A percentile compares a stretch with the other conserved stretches of the same genome.
phyloP scores from a whole-genome alignment of 352 stramenopile genomes.

The Phytophthora megakarya region DNA sequence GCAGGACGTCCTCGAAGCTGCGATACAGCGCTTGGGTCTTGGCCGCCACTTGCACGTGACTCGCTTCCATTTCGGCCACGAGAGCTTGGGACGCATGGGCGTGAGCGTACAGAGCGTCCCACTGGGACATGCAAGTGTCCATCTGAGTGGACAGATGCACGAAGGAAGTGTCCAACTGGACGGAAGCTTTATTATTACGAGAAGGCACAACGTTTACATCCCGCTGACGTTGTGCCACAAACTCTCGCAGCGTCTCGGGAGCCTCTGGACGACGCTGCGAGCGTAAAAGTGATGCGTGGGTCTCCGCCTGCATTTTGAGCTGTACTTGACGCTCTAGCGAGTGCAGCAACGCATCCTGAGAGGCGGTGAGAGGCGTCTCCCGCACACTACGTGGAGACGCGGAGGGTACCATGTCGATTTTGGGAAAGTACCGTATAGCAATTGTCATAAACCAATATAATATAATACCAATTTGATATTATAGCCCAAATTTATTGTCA shows the following conservation, averaged over 20 bases:
- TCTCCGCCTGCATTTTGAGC: slow-evolving; percentile 53
- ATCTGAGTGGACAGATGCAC: slow-evolving; percentile 37
- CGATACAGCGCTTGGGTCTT: slow-evolving; percentile 82
- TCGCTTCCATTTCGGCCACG: slow-evolving; percentile 83
- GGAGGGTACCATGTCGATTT: slow-evolving; percentile 1
- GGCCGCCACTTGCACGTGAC: slow-evolving; percentile 72
- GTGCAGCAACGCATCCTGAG: slow-evolving; percentile 59
- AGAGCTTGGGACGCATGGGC: slow-evolving; percentile 65
- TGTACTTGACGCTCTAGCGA: slow-evolving; percentile 66
- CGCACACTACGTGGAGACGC: slow-evolving; percentile 27
- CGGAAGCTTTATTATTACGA: not conserved
- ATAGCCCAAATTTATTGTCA: no score
- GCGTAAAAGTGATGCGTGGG: slow-evolving; percentile 46
- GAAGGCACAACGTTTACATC: not conserved
- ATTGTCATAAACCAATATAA: no score
- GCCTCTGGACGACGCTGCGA: slow-evolving; percentile 22
- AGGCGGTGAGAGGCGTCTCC: slow-evolving; percentile 48
- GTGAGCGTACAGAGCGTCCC: slow-evolving; percentile 53
- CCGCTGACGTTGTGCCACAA: slow-evolving; percentile 29
- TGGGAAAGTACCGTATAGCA: no score
- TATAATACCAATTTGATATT: no score
- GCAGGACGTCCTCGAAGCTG: slow-evolving; percentile 70
- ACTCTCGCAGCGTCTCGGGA: slow-evolving; percentile 47
- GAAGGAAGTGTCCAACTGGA: slow-evolving; percentile 32
- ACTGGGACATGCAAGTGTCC: slow-evolving; percentile 42